Evolutionary conservation across 352 stramenopile species (phyloP), one percentile per base, ranked within the genome.

Genomic region (Phytophthora sp.): DNA sequence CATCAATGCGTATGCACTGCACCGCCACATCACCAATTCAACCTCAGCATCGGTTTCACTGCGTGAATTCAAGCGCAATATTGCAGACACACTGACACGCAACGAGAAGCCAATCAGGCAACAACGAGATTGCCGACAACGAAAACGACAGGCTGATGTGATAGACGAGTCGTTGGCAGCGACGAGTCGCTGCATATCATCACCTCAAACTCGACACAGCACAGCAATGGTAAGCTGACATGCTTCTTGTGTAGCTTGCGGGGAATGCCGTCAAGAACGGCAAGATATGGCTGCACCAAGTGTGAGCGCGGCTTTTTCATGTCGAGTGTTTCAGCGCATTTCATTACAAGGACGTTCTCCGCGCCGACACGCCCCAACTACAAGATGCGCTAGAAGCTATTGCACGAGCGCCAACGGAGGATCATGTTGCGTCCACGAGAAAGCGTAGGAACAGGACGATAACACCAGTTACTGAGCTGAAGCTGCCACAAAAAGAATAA

Each of bases 341-440:
- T 44, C 36, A 61, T 52, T 61, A 45, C 39, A 12, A 61, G 12
- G 53, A 21, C 7, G 39, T 52, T 15, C 11, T 52, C 12, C 13
- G 15, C 9, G 16, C 53, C 5, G 26, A 55, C 2, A 11, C 6
- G 31, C 44, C 56, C 1, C 56, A 63, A n/a, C 56, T 63, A 8
- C 56, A 56, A 41, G 41, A 62, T 26, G 54, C 41, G 3, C 23
- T 63, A 50, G 56, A 63, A 31, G 44, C 31, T 50, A 54, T 63
- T 30, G 55, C 41, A 3, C 44, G 41, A 4, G 55, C 29, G 12
- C 31, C 45, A 18, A 53, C 55, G 8, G 42, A 13, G 1, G 55
- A 55, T 39, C 55, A 42, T 63, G 33, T 63, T 27, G 39, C 55
- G 31, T 63, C 49, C 11, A 49, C 44, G 1, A 11, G 55, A 29